These are phyloP conservation scores for Persicaria maculosa DNA, from an alignment of 148 eudicot species.

Conservation along the genomic window DNA sequence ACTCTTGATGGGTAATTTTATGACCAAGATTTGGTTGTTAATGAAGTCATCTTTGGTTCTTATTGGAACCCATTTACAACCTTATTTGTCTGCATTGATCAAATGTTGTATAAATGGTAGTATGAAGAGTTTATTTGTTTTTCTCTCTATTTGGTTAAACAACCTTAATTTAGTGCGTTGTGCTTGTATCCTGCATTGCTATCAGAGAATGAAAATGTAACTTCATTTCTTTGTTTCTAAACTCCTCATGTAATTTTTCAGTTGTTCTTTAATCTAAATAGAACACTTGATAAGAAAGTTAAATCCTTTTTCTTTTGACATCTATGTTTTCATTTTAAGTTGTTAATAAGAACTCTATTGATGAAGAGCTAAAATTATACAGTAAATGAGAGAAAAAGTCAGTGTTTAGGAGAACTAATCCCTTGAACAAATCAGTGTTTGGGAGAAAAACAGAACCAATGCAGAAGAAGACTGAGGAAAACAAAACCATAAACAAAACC, in stretches of 20 bases:
- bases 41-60: no score
- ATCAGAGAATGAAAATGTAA: neutral
- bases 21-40: neutral
- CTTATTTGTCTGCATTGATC: neutral
- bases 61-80: no score
- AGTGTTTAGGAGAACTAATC: no score
- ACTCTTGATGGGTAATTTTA: conserved; percentile 32
- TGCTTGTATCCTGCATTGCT: neutral
- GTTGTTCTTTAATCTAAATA: neutral
- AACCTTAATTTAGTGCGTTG: neutral
- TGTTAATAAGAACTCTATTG: no score
- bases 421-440: no score
- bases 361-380: no score
- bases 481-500: no score
- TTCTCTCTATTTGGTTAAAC: neutral
- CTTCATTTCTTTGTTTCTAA: neutral
- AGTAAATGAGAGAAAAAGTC: no score
- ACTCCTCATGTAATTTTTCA: neutral
- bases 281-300: neutral
- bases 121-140: neutral
- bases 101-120: conserved; percentile 5
- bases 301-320: no score
- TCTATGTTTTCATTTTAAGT: no score
- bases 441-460: no score
- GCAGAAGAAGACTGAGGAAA: no score